Conservation (phyloP, 495 filamentous ascomycete genomes). For the Penicillium canariense region DNA sequence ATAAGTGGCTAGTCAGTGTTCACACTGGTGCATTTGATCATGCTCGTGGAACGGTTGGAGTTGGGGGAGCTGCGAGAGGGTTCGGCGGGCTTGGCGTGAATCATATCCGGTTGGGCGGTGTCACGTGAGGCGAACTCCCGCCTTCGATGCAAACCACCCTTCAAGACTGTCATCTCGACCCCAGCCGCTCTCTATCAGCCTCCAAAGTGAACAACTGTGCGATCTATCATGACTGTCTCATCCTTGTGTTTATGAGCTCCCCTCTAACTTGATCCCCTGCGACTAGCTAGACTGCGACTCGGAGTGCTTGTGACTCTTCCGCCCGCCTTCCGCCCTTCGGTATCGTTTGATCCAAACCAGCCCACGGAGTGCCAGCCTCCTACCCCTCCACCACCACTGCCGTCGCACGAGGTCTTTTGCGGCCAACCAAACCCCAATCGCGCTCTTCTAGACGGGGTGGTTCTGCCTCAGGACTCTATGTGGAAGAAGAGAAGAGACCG, state of each 20-base stretch:
- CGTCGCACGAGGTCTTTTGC: slow-evolving; percentile 10
- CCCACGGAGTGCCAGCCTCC: slow-evolving; percentile 8
- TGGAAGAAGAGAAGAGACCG: slow-evolving; percentile 54
- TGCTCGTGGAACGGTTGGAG: background rate
- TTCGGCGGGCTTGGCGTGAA: slow-evolving; percentile 27
- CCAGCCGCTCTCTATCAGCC: slow-evolving; percentile 18
- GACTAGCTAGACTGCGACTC: slow-evolving; percentile 20
- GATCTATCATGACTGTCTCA: slow-evolving; percentile 10
- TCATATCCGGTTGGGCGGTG: slow-evolving; percentile 28
- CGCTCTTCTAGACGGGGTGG: slow-evolving; percentile 27
- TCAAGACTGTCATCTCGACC: slow-evolving; percentile 31
- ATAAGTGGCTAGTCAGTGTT: no score
- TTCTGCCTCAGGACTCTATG: slow-evolving; percentile 45
- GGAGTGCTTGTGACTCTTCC: slow-evolving; percentile 34
- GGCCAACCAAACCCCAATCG: slow-evolving; percentile 6
- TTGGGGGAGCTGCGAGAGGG: background rate
- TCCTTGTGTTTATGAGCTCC: background rate
- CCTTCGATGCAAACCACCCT: slow-evolving; percentile 45
- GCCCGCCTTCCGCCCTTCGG: slow-evolving; percentile 31
- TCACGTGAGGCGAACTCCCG: slow-evolving; percentile 37
- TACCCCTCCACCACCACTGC: slow-evolving; percentile 4
- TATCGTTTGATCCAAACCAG: slow-evolving; percentile 24
- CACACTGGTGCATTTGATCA: background rate
- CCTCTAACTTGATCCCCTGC: slow-evolving; percentile 13
- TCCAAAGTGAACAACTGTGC: slow-evolving; percentile 21